phyloP scores from a whole-genome alignment of 2,329 filamentous ascomycete species.

The Penicillium paneum region DNA sequence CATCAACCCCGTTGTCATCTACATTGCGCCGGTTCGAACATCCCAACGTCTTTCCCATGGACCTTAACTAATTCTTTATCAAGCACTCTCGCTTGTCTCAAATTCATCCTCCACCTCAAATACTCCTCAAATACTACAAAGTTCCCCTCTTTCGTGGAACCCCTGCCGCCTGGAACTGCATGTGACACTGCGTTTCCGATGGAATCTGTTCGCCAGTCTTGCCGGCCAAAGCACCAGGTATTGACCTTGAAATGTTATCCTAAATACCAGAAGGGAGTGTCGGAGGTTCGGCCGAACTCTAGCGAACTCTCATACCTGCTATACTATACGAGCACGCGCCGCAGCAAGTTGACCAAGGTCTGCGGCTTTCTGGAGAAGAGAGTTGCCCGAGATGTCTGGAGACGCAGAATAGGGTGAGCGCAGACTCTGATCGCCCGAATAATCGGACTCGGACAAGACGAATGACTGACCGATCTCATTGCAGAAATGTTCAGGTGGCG shows the following conservation, averaged over 20 bases:
- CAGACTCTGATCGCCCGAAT: not conserved
- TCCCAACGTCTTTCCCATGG: constrained; percentile 16
- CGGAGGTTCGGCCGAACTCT: constrained; percentile 92
- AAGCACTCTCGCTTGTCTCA: not conserved
- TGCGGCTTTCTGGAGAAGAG: constrained; percentile 92
- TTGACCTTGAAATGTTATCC: constrained; percentile 96
- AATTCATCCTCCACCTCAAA: not conserved
- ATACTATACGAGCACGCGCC: constrained; percentile 91
- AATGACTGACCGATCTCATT: constrained; percentile 9
- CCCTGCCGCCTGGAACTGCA: constrained; percentile 2
- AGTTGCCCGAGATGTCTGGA: constrained; percentile 86
- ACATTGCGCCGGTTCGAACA: constrained; percentile 10
- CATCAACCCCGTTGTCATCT: constrained; percentile 25
- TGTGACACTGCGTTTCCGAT: constrained; percentile 36
- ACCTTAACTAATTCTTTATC: constrained; percentile 3
- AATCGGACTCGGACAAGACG: not conserved
- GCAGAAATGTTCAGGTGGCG: constrained; percentile 87
- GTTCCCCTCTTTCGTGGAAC: constrained; percentile 5
- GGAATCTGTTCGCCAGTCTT: constrained; percentile 58
- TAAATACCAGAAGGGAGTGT: constrained; percentile 81
- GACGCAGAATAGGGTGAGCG: constrained; percentile 78
- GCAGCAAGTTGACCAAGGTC: constrained; percentile 95
- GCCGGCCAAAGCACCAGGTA: constrained; percentile 93
- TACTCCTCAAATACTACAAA: not conserved
- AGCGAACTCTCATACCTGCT: constrained; percentile 95